Evolutionary conservation across 73 alveolate genomes (phyloP), one percentile per base, ranked within the genome.

Genomic region (Paramecium primaurelia): DNA sequence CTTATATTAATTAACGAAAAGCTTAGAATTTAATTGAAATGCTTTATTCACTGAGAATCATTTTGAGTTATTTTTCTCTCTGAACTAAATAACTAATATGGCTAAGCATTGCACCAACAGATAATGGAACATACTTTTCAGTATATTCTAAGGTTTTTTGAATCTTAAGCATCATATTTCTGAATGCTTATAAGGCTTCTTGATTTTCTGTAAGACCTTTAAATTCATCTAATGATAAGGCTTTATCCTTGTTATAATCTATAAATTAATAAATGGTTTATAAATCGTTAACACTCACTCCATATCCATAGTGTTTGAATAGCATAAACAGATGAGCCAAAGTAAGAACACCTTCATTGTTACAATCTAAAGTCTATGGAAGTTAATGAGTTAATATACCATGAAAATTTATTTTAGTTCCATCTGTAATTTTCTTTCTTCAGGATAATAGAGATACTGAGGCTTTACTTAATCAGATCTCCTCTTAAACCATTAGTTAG

Each of bases 291-390:
- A 30, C 18, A 34, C 40, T 75, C 0, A 75, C 88, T 4, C n/a
- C 16, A 38, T 12, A 75, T 14, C 88, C 88, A 75, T 18, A 75
- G 47, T 75, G 88, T n/a, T 75, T 75, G 22, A 75, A 75, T 8
- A 75, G 7, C 22, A 75, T 10, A 20, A 75, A 75, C 22, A 75
- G 10, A 36, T 75, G 59, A 71, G 86, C n/a, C n/a, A 71, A 34
- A 32, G 51, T 37, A 10, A 71, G n/a, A 2, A 37, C 58, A 6
- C 58, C 30, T 12, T 30, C 22, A 18, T 71, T 71, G 25, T 71
- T 71, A n/a, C 51, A 30, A 71, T 71, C 86, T 30, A 71, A 30
- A 2, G 37, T 59, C 77, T 59, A 49, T 5, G 14, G 25, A 59
- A 6, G 25, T 59, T 30, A 30, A 20, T 11, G 25, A 10, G 25